phyloP scores from a whole-genome alignment of 1,284 basidiomycete species.

The Amylostereum chailletii region DNA sequence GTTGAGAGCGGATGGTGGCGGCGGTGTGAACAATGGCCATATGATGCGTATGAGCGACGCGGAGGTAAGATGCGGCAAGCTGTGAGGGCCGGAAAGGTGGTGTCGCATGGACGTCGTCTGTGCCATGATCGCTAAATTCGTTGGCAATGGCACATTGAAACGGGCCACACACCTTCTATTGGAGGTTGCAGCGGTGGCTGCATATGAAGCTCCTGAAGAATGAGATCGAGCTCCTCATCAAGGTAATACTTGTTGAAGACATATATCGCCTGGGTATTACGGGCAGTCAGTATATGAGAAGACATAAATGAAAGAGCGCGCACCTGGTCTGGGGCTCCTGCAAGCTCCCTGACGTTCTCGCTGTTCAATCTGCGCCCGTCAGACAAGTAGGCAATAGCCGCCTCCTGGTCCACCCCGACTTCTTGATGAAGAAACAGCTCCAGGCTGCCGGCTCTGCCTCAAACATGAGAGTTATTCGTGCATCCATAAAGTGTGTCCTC shows the following conservation, averaged over 20 bases:
- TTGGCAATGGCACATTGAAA: not conserved
- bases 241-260: slow-evolving; percentile 75
- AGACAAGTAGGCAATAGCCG: slow-evolving; percentile 64
- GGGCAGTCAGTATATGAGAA: slow-evolving; percentile 1
- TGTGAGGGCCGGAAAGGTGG: slow-evolving; percentile 63
- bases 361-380: slow-evolving; percentile 63
- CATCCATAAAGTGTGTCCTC: no score
- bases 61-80: slow-evolving; percentile 54
- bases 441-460: slow-evolving; percentile 45
- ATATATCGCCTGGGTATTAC: slow-evolving; percentile 49
- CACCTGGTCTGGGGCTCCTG: slow-evolving; percentile 65
- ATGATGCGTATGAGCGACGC: slow-evolving; percentile 51
- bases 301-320: slow-evolving; percentile 11
- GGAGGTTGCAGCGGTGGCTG: slow-evolving; percentile 53
- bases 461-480: slow-evolving; percentile 1
- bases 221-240: slow-evolving; percentile 55
- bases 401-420: slow-evolving; percentile 55
- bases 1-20: slow-evolving; percentile 49
- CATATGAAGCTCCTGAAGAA: slow-evolving; percentile 48
- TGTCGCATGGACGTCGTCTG: slow-evolving; percentile 58
- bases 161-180: slow-evolving; percentile 44
- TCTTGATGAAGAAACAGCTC: slow-evolving; percentile 61
- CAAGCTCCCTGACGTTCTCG: slow-evolving; percentile 64
- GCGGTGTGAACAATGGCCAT: slow-evolving; percentile 45
- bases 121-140: not conserved